A percentile compares a stretch with the other conserved stretches of the same genome.
Evolutionary conservation across 1,139 yeast genomes (phyloP).

Genomic region (Kurtzmaniella quercitrusa): DNA sequence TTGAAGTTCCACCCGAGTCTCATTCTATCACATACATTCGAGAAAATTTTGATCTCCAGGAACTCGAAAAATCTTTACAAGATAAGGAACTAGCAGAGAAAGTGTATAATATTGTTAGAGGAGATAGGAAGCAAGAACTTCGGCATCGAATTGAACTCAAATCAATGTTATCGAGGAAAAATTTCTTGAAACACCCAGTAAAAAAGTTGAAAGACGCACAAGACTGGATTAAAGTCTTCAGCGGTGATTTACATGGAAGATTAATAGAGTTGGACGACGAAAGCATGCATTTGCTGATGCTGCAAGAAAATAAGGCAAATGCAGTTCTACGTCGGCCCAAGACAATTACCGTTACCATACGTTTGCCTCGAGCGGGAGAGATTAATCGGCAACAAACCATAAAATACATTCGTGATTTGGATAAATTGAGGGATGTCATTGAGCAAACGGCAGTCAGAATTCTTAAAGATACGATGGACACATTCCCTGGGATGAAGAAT

Average conservation of each 20-base stretch:
- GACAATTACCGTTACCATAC: slow-evolving; percentile 41
- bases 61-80: slow-evolving; percentile 27
- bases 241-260: slow-evolving; percentile 74
- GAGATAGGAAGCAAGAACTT: slow-evolving; percentile 51
- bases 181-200: slow-evolving; percentile 58
- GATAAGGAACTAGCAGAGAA: slow-evolving; percentile 48
- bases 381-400: slow-evolving; percentile 17
- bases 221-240: slow-evolving; percentile 80
- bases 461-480: slow-evolving; percentile 27
- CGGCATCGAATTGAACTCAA: slow-evolving; percentile 61
- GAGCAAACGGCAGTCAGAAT: slow-evolving; percentile 29
- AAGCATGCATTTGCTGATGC: slow-evolving; percentile 27
- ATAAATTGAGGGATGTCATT: slow-evolving; percentile 29
- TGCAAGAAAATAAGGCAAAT: slow-evolving; percentile 19
- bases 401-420: slow-evolving; percentile 38
- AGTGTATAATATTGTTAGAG: slow-evolving; percentile 62
- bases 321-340: slow-evolving; percentile 46
- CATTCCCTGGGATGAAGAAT: slow-evolving; percentile 24
- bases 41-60: slow-evolving; percentile 35
- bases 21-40: slow-evolving; percentile 46
- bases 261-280: slow-evolving; percentile 77
- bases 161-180: slow-evolving; percentile 87
- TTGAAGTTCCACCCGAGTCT: slow-evolving; percentile 34
- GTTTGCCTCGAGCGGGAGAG: slow-evolving; percentile 2
- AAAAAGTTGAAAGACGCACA: slow-evolving; percentile 52